A percentile compares a stretch with the other conserved stretches of the same genome.
These are phyloP conservation scores for Chamaecrista fasciculata DNA, from an alignment of 306 rosid species.

Conservation along the genomic window DNA sequence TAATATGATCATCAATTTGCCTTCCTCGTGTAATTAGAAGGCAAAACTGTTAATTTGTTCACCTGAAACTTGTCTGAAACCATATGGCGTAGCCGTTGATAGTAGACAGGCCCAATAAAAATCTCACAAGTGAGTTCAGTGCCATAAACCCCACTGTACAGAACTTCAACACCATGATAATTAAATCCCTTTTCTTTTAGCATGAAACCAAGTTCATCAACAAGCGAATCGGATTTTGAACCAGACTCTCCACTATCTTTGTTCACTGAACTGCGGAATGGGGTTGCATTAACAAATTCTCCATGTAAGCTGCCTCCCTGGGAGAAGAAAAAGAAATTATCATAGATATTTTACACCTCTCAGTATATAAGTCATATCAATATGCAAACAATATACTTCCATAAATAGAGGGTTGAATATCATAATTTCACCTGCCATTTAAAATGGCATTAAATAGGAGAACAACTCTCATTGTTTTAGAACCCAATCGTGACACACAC, in stretches of 20 bases:
- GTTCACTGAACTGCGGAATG: slow-evolving; percentile 61
- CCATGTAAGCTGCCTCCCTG: slow-evolving; percentile 92
- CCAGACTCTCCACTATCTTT: slow-evolving; percentile 39
- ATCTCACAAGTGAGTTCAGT: slow-evolving; percentile 85
- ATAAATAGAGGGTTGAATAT: background rate
- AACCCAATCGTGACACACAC: background rate
- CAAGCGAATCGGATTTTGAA: slow-evolving; percentile 53
- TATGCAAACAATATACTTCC: background rate
- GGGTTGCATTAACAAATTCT: slow-evolving; percentile 78
- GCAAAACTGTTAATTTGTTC: background rate
- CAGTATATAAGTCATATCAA: background rate
- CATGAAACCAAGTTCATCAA: slow-evolving; percentile 81
- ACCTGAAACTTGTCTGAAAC: slow-evolving; percentile 98
- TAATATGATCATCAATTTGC: background rate
- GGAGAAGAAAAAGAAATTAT: slow-evolving; percentile 32
- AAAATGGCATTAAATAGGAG: background rate
- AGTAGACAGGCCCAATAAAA: slow-evolving; percentile 94
- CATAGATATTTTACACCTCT: background rate
- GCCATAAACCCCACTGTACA: slow-evolving; percentile 94
- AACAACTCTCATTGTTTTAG: background rate
- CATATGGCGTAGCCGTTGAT: slow-evolving; percentile 95
- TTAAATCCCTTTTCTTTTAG: slow-evolving; percentile 81
- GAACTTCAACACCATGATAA: slow-evolving; percentile 84
- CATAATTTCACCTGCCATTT: background rate
- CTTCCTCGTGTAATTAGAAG: background rate